These are phyloP conservation scores for Raphanus hybrid DNA, from an alignment of 441 rosid species.

Conservation along the genomic window DNA sequence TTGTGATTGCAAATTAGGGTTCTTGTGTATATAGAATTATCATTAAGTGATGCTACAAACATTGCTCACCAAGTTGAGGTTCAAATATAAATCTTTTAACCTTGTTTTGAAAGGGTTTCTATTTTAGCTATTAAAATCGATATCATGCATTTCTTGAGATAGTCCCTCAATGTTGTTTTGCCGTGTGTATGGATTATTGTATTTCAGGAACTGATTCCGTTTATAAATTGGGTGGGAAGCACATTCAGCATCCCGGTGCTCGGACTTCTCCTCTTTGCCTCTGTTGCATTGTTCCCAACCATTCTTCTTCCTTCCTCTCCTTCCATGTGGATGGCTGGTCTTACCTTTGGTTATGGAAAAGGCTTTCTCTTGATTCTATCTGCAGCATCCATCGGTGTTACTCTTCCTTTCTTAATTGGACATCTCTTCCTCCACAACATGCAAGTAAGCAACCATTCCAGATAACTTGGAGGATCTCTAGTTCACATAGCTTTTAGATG, in stretches of 20 bases:
- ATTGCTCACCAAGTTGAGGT: neutral
- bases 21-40: neutral
- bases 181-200: neutral
- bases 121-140: neutral
- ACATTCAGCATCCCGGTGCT: slow-evolving; percentile 86
- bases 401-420: slow-evolving; percentile 90
- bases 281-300: slow-evolving; percentile 85
- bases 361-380: slow-evolving; percentile 82
- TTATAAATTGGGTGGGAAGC: slow-evolving; percentile 86
- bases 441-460: slow-evolving; percentile 54
- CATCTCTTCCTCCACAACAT: slow-evolving; percentile 84
- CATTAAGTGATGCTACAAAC: neutral
- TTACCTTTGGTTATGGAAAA: slow-evolving; percentile 93
- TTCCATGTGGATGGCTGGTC: slow-evolving; percentile 98
- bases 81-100: neutral
- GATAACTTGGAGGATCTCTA: neutral
- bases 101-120: neutral
- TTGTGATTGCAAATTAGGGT: slow-evolving; percentile 13
- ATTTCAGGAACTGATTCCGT: slow-evolving; percentile 85
- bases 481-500: neutral
- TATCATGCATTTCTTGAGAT: neutral
- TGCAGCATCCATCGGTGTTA: slow-evolving; percentile 75
- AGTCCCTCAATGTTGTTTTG: neutral
- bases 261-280: slow-evolving; percentile 76
- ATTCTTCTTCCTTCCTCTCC: slow-evolving; percentile 90